Conservation (phyloP, 2,329 filamentous ascomycete species). For the Phialocephala sp. region DNA sequence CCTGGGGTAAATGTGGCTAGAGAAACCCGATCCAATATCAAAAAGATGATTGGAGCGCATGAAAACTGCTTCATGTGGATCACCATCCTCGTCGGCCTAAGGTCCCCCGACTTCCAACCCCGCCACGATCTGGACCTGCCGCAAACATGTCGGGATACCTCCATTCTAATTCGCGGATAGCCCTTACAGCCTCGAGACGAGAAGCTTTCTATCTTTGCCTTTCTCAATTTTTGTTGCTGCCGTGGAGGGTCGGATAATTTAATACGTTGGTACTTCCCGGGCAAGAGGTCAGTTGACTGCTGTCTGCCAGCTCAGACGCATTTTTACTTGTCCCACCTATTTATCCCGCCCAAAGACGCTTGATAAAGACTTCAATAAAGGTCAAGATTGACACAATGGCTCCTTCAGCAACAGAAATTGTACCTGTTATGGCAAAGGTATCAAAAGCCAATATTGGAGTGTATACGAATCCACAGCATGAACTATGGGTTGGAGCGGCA, state of each 20-base stretch:
- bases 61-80: constrained; percentile 15
- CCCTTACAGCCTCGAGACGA: not conserved
- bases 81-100: constrained; percentile 11
- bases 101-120: constrained; percentile 21
- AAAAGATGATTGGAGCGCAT: constrained; percentile 25
- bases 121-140: constrained; percentile 9
- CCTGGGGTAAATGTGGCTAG: not conserved
- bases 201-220: constrained; percentile 10
- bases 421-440: constrained; percentile 31
- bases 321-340: constrained; percentile 4
- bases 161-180: constrained; percentile 10
- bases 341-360: not conserved
- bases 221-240: not conserved
- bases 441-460: constrained; percentile 92
- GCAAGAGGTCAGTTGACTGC: constrained; percentile 15
- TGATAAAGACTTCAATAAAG: not conserved
- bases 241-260: constrained; percentile 13
- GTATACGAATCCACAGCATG: constrained; percentile 91
- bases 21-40: not conserved
- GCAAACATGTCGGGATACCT: constrained; percentile 4
- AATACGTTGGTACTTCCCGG: not conserved
- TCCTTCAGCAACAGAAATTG: constrained; percentile 37
- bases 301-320: not conserved
- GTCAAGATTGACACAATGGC: constrained; percentile 29
- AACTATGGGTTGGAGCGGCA: constrained; percentile 85